These are phyloP conservation scores for Prunus padus DNA, from an alignment of 306 rosid species.

Conservation along the genomic window DNA sequence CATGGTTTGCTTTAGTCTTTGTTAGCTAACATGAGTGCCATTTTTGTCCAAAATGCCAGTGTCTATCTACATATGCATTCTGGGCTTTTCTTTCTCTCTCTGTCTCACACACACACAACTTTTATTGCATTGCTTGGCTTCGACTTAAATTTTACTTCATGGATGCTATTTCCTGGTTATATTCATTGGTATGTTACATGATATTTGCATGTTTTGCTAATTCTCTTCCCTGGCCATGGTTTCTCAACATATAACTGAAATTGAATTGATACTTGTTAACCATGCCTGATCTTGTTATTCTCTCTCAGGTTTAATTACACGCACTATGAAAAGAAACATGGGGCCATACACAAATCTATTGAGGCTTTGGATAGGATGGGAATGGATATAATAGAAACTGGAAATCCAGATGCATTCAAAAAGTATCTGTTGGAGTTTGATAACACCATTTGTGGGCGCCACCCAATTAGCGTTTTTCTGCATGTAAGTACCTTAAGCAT, in stretches of 20 bases:
- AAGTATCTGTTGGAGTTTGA: constrained; percentile 66
- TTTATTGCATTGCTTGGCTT: neutral
- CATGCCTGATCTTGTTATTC: constrained; percentile 11
- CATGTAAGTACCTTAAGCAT: constrained; percentile 62
- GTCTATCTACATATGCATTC: neutral
- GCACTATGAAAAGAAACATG: constrained; percentile 83
- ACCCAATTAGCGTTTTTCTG: constrained; percentile 92
- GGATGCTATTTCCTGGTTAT: constrained; percentile 1
- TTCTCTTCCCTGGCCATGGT: constrained; percentile 11
- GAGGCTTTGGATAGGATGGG: constrained; percentile 97
- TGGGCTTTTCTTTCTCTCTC: neutral
- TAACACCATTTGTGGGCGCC: constrained; percentile 97
- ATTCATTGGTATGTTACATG: neutral
- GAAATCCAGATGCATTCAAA: constrained; percentile 91
- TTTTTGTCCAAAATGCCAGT: neutral
- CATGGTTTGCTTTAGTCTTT: neutral
- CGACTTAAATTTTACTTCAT: neutral
- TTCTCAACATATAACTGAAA: constrained; percentile 4
- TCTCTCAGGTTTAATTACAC: constrained; percentile 66
- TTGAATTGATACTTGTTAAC: constrained; percentile 6
- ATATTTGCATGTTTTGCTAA: constrained; percentile 4
- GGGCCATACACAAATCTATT: constrained; percentile 85
- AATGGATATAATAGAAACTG: constrained; percentile 92
- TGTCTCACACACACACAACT: neutral
- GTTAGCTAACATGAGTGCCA: neutral